Base-by-base conservation (phyloP, 1,284 basidiomycete genomes). In the Malassezia vespertilionis region DNA sequence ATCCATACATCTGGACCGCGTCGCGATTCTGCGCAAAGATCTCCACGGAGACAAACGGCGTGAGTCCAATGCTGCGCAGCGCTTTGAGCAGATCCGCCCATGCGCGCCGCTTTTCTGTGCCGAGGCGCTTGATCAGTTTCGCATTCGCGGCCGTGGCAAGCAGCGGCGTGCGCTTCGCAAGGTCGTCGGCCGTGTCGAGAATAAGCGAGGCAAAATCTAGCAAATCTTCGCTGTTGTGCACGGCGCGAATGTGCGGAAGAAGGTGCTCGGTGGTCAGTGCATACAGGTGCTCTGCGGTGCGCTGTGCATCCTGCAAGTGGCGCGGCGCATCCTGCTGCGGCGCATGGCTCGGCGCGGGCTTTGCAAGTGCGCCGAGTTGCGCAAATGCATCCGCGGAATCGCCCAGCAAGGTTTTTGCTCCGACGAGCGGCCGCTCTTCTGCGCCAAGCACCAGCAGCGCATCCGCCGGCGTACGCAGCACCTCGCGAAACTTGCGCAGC, bases 41-140 rank as follows among this genome's bases (percentile, higher is more conserved):
- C 31, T 87, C 83, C 1, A 86, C 79, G 26, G 54, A 53, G 35
- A 56, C 40, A 34, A 57, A 59, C 7, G 64, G 61, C 38, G 63
- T 52, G 47, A 96, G 77, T 5, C 93, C 93, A 23, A 81, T 75
- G 1, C 79, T 78, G 63, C 86, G 86, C 30, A 96, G 75, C 63
- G 90, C 86, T 72, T 88, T 91, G 54, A 95, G 75, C 17, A 96
- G 75, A 66, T 96, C 88, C 22, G 83, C 81, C 79, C 83, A 90
- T 1, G 89, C 90, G 66, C 87, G 88, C 51, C 84, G 77, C 74
- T 97, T 99, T 24, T 86, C 79, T 7, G 71, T 69, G 14, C 82
- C 79, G 39, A 90, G 72, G 28, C 82, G 79, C 70, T 91, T 93
- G 56, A 80, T 76, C 34, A 79, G 75, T 72, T 86, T 89, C 48